Evolutionary conservation across 306 rosid species (phyloP).

Genomic region (Lathyrus oleraceus): DNA sequence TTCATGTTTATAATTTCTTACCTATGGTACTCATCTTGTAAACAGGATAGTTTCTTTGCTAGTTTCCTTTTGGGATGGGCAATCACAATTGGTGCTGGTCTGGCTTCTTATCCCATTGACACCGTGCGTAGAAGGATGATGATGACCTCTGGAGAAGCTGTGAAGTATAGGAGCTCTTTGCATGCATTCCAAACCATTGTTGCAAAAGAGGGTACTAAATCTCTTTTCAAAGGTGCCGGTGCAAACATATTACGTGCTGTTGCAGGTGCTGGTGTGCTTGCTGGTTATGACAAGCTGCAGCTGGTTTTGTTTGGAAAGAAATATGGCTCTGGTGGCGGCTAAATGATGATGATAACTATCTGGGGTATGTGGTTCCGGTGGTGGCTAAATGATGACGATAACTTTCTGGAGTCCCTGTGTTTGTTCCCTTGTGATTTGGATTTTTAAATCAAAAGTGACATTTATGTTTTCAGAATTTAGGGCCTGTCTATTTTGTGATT

Average conservation of each 20-base stretch:
- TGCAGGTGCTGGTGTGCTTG: constrained; percentile 95
- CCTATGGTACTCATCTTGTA: constrained; percentile 23
- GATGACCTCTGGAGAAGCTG: constrained; percentile 99
- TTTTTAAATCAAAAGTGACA: constrained; percentile 36
- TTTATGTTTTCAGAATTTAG: constrained; percentile 32
- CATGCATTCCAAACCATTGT: constrained; percentile 71
- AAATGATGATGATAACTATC: constrained; percentile 44
- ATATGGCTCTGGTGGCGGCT: constrained; percentile 91
- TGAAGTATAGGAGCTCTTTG: constrained; percentile 74
- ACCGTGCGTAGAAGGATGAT: constrained; percentile 94
- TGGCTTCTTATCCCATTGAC: constrained; percentile 85
- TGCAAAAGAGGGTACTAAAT: constrained; percentile 75
- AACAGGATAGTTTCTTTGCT: constrained; percentile 88
- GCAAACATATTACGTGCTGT: constrained; percentile 89
- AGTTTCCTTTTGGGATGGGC: constrained; percentile 91
- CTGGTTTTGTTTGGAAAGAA: constrained; percentile 78
- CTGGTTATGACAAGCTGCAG: constrained; percentile 91
- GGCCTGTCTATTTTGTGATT: constrained; percentile 31
- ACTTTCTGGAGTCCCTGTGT: constrained; percentile 24
- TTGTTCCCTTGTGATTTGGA: constrained; percentile 38
- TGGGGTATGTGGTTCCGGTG: constrained; percentile 70
- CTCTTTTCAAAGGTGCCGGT: constrained; percentile 93
- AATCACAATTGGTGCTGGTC: constrained; percentile 83
- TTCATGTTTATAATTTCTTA: constrained; percentile 28
- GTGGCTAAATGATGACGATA: constrained; percentile 62